A percentile compares a stretch with the other conserved stretches of the same genome.
Conservation (phyloP, 2,329 filamentous ascomycete genomes). For the Paraphaeosphaeria sporulosa region DNA sequence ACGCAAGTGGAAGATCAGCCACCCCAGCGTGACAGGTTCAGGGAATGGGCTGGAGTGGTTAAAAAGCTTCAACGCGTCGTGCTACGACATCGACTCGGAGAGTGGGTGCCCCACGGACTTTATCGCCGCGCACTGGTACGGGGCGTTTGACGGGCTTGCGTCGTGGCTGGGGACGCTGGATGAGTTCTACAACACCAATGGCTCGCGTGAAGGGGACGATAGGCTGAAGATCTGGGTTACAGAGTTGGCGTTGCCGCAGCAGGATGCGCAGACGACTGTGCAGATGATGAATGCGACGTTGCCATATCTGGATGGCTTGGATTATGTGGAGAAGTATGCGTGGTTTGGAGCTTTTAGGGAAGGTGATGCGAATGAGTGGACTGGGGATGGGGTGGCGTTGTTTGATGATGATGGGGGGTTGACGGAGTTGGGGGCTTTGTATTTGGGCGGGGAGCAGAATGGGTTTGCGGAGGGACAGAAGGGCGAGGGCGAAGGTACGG, state of each 20-base stretch:
- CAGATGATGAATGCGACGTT: slow-evolving; percentile 73
- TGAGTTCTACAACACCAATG: slow-evolving; percentile 58
- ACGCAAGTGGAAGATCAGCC: slow-evolving; percentile 68
- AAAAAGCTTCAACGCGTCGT: slow-evolving; percentile 69
- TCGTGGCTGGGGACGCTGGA: slow-evolving; percentile 70
- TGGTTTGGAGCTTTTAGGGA: slow-evolving; percentile 47
- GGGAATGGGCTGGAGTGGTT: slow-evolving; percentile 71
- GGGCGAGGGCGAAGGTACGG: slow-evolving; percentile 38
- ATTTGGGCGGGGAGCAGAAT: slow-evolving; percentile 34
- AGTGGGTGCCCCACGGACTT: slow-evolving; percentile 60
- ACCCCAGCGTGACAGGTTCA: slow-evolving; percentile 72
- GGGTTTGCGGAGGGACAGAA: slow-evolving; percentile 42
- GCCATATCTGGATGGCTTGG: slow-evolving; percentile 71
- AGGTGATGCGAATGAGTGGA: slow-evolving; percentile 46
- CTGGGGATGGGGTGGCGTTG: slow-evolving; percentile 43
- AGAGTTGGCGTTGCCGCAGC: slow-evolving; percentile 71
- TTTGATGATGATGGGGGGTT: slow-evolving; percentile 42
- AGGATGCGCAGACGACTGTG: slow-evolving; percentile 65
- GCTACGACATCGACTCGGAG: slow-evolving; percentile 43
- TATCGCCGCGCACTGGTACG: slow-evolving; percentile 64
- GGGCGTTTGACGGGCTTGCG: slow-evolving; percentile 72
- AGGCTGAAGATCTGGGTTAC: slow-evolving; percentile 73
- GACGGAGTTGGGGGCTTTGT: slow-evolving; percentile 42
- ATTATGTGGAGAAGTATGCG: slow-evolving; percentile 51
- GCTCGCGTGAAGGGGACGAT: slow-evolving; percentile 54